A percentile compares a stretch with the other conserved stretches of the same genome.
Conservation (phyloP, 805 yeast genomes). For the Lipomyces yamadae region DNA sequence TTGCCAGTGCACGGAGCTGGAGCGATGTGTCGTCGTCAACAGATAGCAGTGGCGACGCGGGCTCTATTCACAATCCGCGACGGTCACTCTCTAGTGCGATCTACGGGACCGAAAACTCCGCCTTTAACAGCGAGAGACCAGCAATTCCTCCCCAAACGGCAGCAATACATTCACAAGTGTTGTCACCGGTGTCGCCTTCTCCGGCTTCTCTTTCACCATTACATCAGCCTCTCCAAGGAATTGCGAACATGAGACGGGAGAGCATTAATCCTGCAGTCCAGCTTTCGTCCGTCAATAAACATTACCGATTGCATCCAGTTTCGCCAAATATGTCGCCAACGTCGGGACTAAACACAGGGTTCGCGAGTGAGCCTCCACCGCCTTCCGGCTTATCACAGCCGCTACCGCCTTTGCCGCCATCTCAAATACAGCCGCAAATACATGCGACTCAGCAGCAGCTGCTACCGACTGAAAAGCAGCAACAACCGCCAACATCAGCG, state of each 20-base stretch:
- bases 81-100: constrained; percentile 8
- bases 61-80: constrained; percentile 4
- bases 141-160: not conserved
- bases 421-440: constrained; percentile 13
- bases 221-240: constrained; percentile 14
- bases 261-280: constrained; percentile 31
- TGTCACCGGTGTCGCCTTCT: constrained; percentile 20
- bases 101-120: constrained; percentile 11
- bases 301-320: constrained; percentile 25
- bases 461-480: not conserved
- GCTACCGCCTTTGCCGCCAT: constrained; percentile 11
- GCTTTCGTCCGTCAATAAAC: constrained; percentile 29
- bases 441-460: not conserved
- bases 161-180: not conserved
- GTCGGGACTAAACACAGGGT: constrained; percentile 15
- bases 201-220: constrained; percentile 26
- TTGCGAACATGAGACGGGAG: constrained; percentile 13
- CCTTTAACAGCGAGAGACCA: not conserved
- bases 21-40: constrained; percentile 26
- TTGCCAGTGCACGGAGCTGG: constrained; percentile 15
- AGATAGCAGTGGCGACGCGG: constrained; percentile 20
- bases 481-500: constrained; percentile 2
- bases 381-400: not conserved
- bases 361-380: constrained; percentile 9
- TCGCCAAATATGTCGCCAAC: constrained; percentile 19